These are phyloP conservation scores for Exserohilum turcica DNA, from an alignment of 2,329 filamentous ascomycete genomes.

Conservation along the genomic window DNA sequence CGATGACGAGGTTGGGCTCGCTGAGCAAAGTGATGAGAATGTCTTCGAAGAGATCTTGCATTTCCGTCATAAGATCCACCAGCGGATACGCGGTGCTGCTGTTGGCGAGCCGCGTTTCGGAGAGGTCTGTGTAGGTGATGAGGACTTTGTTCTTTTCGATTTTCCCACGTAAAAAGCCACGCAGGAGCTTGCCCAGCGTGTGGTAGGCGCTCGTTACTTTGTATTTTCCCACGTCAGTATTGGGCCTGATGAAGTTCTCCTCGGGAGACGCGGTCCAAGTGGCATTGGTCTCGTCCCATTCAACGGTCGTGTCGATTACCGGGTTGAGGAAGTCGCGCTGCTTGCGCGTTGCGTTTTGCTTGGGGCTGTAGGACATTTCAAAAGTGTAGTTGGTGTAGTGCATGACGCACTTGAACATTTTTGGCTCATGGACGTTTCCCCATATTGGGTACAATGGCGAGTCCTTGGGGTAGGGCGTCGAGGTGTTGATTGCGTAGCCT, in stretches of 20 bases:
- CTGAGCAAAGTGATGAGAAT: constrained; percentile 45
- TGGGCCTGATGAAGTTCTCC: constrained; percentile 33
- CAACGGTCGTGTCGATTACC: constrained; percentile 37
- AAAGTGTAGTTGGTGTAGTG: constrained; percentile 47
- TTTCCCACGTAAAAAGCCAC: constrained; percentile 43
- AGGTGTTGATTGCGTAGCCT: constrained; percentile 42
- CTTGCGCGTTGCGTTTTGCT: constrained; percentile 28
- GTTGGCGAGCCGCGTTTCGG: constrained; percentile 42
- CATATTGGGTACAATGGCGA: constrained; percentile 36
- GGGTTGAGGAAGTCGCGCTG: constrained; percentile 38
- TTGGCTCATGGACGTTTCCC: constrained; percentile 38
- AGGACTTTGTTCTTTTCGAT: constrained; percentile 32
- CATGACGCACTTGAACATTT: constrained; percentile 45
- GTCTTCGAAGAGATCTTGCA: constrained; percentile 45
- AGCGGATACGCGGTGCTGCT: constrained; percentile 36
- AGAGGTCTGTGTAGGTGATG: constrained; percentile 43
- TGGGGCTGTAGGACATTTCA: constrained; percentile 36
- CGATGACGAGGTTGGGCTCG: constrained; percentile 40
- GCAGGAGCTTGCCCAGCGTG: constrained; percentile 39
- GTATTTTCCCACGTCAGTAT: constrained; percentile 30
- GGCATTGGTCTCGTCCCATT: constrained; percentile 17
- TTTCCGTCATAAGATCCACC: constrained; percentile 30
- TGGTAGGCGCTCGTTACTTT: constrained; percentile 44
- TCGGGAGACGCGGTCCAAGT: constrained; percentile 23
- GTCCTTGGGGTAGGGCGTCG: constrained; percentile 24